A percentile compares a stretch with the other conserved stretches of the same genome.
phyloP scores from a whole-genome alignment of 2,329 filamentous ascomycete genomes.

The Cytospora piceae region DNA sequence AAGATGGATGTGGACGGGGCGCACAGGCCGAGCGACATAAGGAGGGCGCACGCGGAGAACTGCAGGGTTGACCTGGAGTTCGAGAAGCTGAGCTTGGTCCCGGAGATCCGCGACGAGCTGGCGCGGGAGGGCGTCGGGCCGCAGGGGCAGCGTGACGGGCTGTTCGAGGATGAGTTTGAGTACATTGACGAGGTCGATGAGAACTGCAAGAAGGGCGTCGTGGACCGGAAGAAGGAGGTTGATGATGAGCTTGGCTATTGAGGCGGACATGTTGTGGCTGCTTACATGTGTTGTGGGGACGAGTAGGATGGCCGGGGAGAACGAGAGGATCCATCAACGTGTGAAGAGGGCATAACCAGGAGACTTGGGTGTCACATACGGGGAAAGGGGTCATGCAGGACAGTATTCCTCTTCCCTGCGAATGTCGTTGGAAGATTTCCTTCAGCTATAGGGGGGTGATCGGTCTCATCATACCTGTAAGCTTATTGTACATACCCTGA shows the following conservation, averaged over 20 bases:
- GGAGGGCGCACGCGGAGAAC: conserved; percentile 26
- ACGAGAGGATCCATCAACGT: no score
- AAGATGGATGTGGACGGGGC: not conserved
- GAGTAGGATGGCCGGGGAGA: no score
- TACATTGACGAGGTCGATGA: conserved; percentile 26
- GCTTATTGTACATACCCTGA: no score
- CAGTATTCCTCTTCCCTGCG: no score
- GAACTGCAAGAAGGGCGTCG: conserved; percentile 11
- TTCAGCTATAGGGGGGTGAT: no score
- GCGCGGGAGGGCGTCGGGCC: conserved; percentile 25
- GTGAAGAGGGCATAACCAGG: no score
- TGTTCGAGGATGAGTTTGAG: conserved; percentile 18
- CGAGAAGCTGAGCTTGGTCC: conserved; percentile 24
- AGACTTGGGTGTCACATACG: no score
- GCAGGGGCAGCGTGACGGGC: conserved; percentile 14
- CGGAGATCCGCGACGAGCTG: conserved; percentile 26
- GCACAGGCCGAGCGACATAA: not conserved
- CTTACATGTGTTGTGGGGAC: no score
- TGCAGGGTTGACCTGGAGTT: conserved; percentile 30
- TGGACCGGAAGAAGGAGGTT: conserved; percentile 23
- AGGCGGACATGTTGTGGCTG: not conserved
- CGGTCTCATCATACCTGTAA: no score
- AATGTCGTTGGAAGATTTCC: no score
- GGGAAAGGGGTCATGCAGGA: no score
- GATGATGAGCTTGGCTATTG: conserved; percentile 30